Evolutionary conservation across 768 basidiomycete species (phyloP).

Genomic region (Sistotremastrum niveocremeum): DNA sequence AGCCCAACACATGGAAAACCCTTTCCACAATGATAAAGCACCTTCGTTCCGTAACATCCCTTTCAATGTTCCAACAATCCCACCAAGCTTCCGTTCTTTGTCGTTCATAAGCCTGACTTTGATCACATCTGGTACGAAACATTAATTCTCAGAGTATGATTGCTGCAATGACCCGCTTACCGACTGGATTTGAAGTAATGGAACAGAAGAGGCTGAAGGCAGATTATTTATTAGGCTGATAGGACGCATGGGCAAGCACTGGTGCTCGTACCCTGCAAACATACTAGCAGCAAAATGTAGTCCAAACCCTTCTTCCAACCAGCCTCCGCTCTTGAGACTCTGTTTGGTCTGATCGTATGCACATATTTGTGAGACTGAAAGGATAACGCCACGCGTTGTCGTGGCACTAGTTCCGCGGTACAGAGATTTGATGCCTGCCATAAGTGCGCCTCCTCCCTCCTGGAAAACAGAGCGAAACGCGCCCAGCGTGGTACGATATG

Average conservation of each 20-base stretch:
- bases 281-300: slow-evolving; percentile 20
- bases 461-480: slow-evolving; percentile 19
- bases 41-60: slow-evolving; percentile 19
- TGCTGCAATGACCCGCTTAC: slow-evolving; percentile 7
- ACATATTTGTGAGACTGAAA: slow-evolving; percentile 22
- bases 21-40: slow-evolving; percentile 21
- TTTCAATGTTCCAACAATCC: slow-evolving; percentile 18
- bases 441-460: slow-evolving; percentile 13
- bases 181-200: slow-evolving; percentile 23
- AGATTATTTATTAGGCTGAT: neutral
- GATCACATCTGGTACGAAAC: slow-evolving; percentile 16
- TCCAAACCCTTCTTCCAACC: slow-evolving; percentile 21
- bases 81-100: slow-evolving; percentile 16
- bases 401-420: slow-evolving; percentile 22
- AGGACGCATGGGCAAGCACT: neutral
- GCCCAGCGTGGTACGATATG: slow-evolving; percentile 19
- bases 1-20: slow-evolving; percentile 29
- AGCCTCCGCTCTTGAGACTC: slow-evolving; percentile 14
- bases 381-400: slow-evolving; percentile 19
- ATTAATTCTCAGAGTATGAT: neutral
- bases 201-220: slow-evolving; percentile 20
- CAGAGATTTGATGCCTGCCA: slow-evolving; percentile 15
- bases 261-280: slow-evolving; percentile 18
- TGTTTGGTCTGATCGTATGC: slow-evolving; percentile 26
- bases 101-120: slow-evolving; percentile 27